Evolutionary conservation across 306 rosid species (phyloP), one percentile per base, ranked within the genome.

Genomic region (Cucurbita pepo): DNA sequence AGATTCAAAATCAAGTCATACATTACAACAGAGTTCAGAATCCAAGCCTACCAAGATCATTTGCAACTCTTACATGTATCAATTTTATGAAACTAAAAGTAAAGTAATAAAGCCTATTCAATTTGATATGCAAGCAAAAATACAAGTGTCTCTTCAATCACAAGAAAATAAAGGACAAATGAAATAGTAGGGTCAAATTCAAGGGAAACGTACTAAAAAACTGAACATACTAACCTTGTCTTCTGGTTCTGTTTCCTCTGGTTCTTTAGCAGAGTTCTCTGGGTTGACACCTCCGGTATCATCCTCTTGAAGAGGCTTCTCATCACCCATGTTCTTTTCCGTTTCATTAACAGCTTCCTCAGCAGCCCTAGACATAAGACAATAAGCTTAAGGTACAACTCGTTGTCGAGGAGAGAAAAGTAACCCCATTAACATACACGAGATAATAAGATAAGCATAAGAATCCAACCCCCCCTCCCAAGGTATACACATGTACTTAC

Each of bases 181-280:
- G 50, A 53, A 19, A 15, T 4, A 19, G 34, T 18, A 25, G 30
- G 60, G n/a, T 21, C 61, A 30, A 6, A 36, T 10, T 72, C 22
- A 36, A 18, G 54, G 14, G 19, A 76, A 38, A 21, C 30, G 7
- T 34, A 18, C 50, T 3, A 37, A 50, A 6, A 65, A 61, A 43
- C 11, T 57, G 37, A 15, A 21, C 64, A 16, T 10, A 50, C 45
- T 63, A 66, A 94, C 97, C 91, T 89, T 91, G 56, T 89, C 96
- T 88, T 89, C 88, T 1, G 97, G 90, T 76, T 89, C 97, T 60
- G 88, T 86, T 78, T 91, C 96, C 82, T 86, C 95, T 19, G 81
- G 45, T 83, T 77, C 97, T 72, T 71, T 78, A 55, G 85, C 78
- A 84, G 87, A 79, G 60, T 45, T 77, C 47, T 89, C 96, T 69